Conservation (phyloP, 1,284 basidiomycete species). For the Ceraceosorus bombacis region DNA sequence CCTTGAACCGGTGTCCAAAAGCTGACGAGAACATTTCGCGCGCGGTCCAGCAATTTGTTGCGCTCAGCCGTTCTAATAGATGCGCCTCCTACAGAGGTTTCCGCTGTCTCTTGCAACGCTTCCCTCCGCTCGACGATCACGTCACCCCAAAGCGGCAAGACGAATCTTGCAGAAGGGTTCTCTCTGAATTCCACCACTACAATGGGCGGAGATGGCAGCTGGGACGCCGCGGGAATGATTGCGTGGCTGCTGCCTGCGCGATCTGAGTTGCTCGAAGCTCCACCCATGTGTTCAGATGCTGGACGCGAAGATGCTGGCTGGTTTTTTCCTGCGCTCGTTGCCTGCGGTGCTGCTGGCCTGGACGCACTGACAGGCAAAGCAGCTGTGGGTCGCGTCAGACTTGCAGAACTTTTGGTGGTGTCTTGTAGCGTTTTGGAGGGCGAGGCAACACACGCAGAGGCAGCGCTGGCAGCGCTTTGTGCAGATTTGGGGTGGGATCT, state of each 20-base stretch:
- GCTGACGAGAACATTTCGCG: no score
- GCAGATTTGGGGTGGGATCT: no score
- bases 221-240: not conserved
- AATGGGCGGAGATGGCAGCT: constrained; percentile 28
- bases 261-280: not conserved
- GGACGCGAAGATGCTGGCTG: constrained; percentile 1
- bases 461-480: no score
- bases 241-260: not conserved
- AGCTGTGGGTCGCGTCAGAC: not conserved
- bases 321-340: not conserved
- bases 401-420: no score
- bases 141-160: constrained; percentile 38
- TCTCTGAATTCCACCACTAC: constrained; percentile 46
- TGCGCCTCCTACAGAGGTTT: no score
- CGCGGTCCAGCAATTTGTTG: no score
- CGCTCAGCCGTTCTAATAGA: no score
- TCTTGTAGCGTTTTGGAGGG: no score
- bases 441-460: no score
- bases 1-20: no score
- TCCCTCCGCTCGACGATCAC: constrained; percentile 12
- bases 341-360: not conserved
- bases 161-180: constrained; percentile 40
- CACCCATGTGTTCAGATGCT: not conserved
- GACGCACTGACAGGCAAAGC: not conserved
- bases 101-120: no score